Evolutionary conservation across 2,329 filamentous ascomycete genomes (phyloP).

Genomic region (Neonectria ditissima): DNA sequence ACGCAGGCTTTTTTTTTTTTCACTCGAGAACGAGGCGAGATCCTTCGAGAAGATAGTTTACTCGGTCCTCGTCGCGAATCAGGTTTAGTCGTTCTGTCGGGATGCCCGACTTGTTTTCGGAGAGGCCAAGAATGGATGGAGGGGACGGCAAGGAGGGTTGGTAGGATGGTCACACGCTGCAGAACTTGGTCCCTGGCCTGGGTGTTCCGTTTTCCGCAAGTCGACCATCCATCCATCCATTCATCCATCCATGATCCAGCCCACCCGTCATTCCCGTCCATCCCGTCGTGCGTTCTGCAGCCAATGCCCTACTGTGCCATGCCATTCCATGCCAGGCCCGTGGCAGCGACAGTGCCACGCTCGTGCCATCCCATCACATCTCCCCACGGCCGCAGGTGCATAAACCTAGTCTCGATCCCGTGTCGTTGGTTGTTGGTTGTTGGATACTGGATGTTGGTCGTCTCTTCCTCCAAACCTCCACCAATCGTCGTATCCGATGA

Average conservation of each 20-base stretch:
- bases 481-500: constrained; percentile 21
- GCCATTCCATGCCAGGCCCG: constrained; percentile 1
- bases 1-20: background rate
- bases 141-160: too few relatives aligned
- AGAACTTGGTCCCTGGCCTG: constrained; percentile 8
- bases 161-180: constrained; percentile 8
- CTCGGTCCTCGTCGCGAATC: constrained; percentile 1
- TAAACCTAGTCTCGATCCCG: constrained; percentile 31
- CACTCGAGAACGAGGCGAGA: constrained; percentile 5
- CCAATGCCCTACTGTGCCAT: constrained; percentile 14
- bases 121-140: constrained; percentile 25
- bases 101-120: constrained; percentile 35
- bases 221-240: constrained; percentile 29
- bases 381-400: constrained; percentile 30
- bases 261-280: background rate
- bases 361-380: constrained; percentile 21
- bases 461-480: constrained; percentile 7
- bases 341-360: background rate
- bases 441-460: background rate
- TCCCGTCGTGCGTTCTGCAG: constrained; percentile 2
- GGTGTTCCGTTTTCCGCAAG: constrained; percentile 11
- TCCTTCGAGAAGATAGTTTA: constrained; percentile 6
- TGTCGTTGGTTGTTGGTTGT: constrained; percentile 2
- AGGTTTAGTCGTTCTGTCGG: constrained; percentile 28
- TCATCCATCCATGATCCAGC: constrained; percentile 20